Evolutionary conservation across 805 yeast genomes (phyloP).

Genomic region (Alloascoidea africana): DNA sequence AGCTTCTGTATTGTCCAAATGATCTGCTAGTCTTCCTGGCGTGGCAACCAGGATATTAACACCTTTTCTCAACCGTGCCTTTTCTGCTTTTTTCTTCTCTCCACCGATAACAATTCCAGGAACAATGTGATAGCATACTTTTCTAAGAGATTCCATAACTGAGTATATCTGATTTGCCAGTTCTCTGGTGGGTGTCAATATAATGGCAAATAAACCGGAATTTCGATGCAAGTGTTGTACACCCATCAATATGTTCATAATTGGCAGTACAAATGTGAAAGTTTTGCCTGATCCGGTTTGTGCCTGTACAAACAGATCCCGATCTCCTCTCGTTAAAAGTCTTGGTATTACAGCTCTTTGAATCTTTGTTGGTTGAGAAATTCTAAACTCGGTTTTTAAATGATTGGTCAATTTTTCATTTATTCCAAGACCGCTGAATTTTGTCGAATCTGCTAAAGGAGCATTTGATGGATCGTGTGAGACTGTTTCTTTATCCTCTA

Average conservation of each 20-base stretch:
- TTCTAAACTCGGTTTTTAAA: constrained; percentile 35
- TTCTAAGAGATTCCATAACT: constrained; percentile 51
- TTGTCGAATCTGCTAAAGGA: constrained; percentile 50
- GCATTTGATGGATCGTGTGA: constrained; percentile 63
- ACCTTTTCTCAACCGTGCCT: constrained; percentile 91
- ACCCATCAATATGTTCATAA: constrained; percentile 19
- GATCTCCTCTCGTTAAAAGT: constrained; percentile 23
- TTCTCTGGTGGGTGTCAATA: constrained; percentile 90
- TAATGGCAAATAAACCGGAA: constrained; percentile 78
- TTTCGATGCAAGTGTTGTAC: constrained; percentile 28
- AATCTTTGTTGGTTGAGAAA: constrained; percentile 59
- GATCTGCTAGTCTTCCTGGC: constrained; percentile 93
- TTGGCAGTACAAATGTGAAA: constrained; percentile 72
- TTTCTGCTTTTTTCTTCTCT: constrained; percentile 92
- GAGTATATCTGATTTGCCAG: constrained; percentile 80
- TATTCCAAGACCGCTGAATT: constrained; percentile 62
- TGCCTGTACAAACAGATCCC: constrained; percentile 82
- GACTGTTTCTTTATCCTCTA: constrained; percentile 20
- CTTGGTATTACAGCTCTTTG: constrained; percentile 72
- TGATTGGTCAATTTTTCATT: constrained; percentile 35
- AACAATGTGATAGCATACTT: constrained; percentile 76
- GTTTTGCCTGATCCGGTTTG: constrained; percentile 99
- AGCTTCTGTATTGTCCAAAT: constrained; percentile 74
- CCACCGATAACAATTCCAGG: constrained; percentile 98
- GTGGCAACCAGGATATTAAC: constrained; percentile 93